These are phyloP conservation scores for Phanerochaete carnosa DNA, from an alignment of 768 basidiomycete genomes.

Conservation along the genomic window DNA sequence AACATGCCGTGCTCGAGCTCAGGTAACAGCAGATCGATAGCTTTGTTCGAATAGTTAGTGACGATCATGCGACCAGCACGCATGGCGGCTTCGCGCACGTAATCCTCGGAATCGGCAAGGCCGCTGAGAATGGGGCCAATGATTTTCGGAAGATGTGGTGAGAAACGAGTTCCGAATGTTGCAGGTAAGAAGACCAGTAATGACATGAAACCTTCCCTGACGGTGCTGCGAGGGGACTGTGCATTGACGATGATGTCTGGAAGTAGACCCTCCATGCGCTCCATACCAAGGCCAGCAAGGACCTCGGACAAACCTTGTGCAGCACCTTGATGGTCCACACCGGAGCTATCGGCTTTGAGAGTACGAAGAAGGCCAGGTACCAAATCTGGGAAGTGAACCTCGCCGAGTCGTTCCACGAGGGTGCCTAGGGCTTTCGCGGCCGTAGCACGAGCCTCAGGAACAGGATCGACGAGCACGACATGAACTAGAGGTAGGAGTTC, in stretches of 20 bases:
- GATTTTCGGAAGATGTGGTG: slow-evolving; percentile 93
- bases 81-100: slow-evolving; percentile 97
- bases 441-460: slow-evolving; percentile 95
- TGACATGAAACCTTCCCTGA: slow-evolving; percentile 98
- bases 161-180: slow-evolving; percentile 95
- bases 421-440: slow-evolving; percentile 96
- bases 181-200: slow-evolving; percentile 92
- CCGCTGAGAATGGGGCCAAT: slow-evolving; percentile 90
- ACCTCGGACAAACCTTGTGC: slow-evolving; percentile 97
- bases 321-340: slow-evolving; percentile 96
- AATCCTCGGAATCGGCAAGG: slow-evolving; percentile 90
- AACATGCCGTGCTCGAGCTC: slow-evolving; percentile 96
- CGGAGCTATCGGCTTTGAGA: slow-evolving; percentile 89
- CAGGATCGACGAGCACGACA: slow-evolving; percentile 90
- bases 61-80: slow-evolving; percentile 98
- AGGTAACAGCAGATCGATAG: slow-evolving; percentile 90
- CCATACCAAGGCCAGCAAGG: slow-evolving; percentile 95
- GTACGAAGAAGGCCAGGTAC: slow-evolving; percentile 86
- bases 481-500: slow-evolving; percentile 89
- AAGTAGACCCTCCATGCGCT: slow-evolving; percentile 87
- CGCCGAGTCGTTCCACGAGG: slow-evolving; percentile 94
- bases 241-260: slow-evolving; percentile 94
- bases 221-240: slow-evolving; percentile 83
- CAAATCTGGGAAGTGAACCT: slow-evolving; percentile 91
- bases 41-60: slow-evolving; percentile 86